Conservation (phyloP, 176 grass and related monocot genomes). For the Aegilops umbellulata region DNA sequence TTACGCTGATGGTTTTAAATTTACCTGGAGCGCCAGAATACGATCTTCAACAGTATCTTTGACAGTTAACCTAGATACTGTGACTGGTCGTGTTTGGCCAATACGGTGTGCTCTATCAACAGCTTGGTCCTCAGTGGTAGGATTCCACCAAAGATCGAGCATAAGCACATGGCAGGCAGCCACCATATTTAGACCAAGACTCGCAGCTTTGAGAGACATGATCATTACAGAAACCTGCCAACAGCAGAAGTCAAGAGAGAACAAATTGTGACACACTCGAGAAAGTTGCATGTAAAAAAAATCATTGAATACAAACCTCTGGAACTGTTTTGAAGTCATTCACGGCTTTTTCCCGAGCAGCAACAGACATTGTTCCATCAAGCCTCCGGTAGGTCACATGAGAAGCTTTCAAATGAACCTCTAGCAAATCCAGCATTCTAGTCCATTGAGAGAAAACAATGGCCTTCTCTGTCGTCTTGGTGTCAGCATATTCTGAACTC, state of each 20-base stretch:
- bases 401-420: constrained; percentile 80
- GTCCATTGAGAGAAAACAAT: constrained; percentile 99
- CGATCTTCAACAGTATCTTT: constrained; percentile 95
- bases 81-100: constrained; percentile 88
- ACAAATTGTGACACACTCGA: not conserved
- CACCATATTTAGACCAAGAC: constrained; percentile 97
- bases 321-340: constrained; percentile 93
- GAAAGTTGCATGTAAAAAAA: constrained; percentile 7
- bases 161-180: constrained; percentile 93
- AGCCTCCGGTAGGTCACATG: constrained; percentile 77
- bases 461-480: constrained; percentile 80
- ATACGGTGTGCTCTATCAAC: constrained; percentile 98
- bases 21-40: constrained; percentile 95
- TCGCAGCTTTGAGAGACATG: constrained; percentile 98
- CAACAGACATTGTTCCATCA: constrained; percentile 96
- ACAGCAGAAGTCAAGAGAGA: not conserved
- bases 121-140: constrained; percentile 98
- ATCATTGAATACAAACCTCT: constrained; percentile 58
- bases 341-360: constrained; percentile 86
- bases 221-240: constrained; percentile 92
- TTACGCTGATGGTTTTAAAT: not conserved
- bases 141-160: constrained; percentile 99
- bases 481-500: constrained; percentile 29
- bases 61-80: constrained; percentile 87
- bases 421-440: constrained; percentile 91